Percentiles rank a stretch among this genome's conserved stretches.
These are phyloP conservation scores for Phytophthora citrophthora DNA, from an alignment of 352 stramenopile genomes.

Conservation along the genomic window DNA sequence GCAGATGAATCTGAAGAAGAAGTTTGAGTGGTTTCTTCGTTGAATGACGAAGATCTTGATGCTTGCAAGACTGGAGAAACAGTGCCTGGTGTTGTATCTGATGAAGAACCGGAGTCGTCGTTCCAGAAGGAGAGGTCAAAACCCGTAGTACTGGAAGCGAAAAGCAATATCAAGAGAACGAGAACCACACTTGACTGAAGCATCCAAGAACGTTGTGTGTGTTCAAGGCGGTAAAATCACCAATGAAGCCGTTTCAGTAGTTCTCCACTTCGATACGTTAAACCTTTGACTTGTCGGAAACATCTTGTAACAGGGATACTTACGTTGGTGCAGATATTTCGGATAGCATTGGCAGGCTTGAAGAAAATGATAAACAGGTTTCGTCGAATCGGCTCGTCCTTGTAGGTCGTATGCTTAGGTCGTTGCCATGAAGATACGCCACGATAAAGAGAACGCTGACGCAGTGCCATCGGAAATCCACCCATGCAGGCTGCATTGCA, in stretches of 20 bases:
- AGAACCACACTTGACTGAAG: neutral
- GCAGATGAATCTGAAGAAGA: neutral
- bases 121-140: conserved; percentile 14
- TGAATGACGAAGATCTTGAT: neutral
- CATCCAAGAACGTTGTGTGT: neutral
- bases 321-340: neutral
- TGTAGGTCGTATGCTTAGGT: too few species aligned
- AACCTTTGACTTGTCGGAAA: neutral
- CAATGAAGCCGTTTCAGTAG: conserved; percentile 3
- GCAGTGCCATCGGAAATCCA: too few species aligned
- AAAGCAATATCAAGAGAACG: conserved; percentile 3
- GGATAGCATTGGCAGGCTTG: neutral
- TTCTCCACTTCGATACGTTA: neutral
- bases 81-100: neutral
- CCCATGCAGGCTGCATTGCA: too few species aligned
- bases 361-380: too few species aligned
- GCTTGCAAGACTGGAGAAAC: neutral
- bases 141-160: neutral
- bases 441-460: too few species aligned
- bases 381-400: too few species aligned
- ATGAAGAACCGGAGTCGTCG: conserved; percentile 6
- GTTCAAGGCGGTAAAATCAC: conserved; percentile 1
- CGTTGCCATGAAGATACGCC: too few species aligned
- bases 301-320: neutral
- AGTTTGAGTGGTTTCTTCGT: neutral